A percentile compares a stretch with the other conserved stretches of the same genome.
These are phyloP conservation scores for Claviceps paspali DNA, from an alignment of 2,329 filamentous ascomycete genomes.

Conservation along the genomic window DNA sequence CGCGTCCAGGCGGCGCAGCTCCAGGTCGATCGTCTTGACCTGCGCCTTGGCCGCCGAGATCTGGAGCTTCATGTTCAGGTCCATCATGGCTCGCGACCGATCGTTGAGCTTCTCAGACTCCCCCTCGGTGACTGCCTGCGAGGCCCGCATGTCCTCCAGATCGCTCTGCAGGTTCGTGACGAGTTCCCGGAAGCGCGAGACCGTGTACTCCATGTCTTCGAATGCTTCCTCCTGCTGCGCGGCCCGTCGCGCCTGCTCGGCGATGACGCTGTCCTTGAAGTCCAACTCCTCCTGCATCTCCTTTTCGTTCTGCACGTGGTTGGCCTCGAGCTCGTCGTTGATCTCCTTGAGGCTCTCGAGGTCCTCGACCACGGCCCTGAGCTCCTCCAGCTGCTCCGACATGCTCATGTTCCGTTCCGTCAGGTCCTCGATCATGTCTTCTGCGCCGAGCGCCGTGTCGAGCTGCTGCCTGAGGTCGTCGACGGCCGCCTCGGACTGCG, in stretches of 20 bases:
- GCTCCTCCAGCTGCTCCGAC: constrained; percentile 67
- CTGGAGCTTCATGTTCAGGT: constrained; percentile 88
- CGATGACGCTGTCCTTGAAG: constrained; percentile 67
- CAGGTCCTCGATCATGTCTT: constrained; percentile 88
- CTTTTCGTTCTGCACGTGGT: constrained; percentile 84
- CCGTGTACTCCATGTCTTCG: constrained; percentile 79
- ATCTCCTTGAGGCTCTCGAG: constrained; percentile 82
- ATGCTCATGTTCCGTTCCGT: constrained; percentile 76
- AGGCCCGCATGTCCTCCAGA: constrained; percentile 81
- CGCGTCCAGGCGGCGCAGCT: constrained; percentile 72
- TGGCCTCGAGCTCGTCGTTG: constrained; percentile 85
- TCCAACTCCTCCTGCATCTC: constrained; percentile 91
- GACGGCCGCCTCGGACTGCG: constrained; percentile 56
- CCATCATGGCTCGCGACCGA: constrained; percentile 87
- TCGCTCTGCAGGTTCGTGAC: constrained; percentile 75
- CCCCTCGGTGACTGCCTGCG: constrained; percentile 80
- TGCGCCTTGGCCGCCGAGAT: constrained; percentile 82
- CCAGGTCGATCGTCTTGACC: constrained; percentile 84
- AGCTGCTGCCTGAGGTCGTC: constrained; percentile 84
- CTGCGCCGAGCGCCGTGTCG: constrained; percentile 72
- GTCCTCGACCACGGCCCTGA: constrained; percentile 70
- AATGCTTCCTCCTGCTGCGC: constrained; percentile 64
- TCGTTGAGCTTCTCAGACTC: constrained; percentile 83
- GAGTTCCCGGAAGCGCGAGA: constrained; percentile 77
- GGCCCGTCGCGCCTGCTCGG: constrained; percentile 62